A percentile compares a stretch with the other conserved stretches of the same genome.
These are phyloP conservation scores for Phaffomyces thermotolerans DNA, from an alignment of 805 yeast genomes.

Conservation along the genomic window DNA sequence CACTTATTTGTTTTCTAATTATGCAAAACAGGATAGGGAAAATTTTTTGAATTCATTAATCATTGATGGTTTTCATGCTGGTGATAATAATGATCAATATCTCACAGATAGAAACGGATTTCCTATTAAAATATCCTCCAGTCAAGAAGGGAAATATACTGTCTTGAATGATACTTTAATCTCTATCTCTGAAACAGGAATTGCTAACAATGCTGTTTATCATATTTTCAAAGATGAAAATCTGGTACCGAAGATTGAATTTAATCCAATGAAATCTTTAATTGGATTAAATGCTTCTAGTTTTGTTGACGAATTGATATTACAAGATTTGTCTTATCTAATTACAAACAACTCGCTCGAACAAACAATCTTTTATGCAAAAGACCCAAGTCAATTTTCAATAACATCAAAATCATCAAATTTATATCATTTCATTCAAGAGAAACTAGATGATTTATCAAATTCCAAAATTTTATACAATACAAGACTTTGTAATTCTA, in stretches of 20 bases:
- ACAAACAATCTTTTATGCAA: conserved; percentile 59
- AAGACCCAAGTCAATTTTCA: conserved; percentile 23
- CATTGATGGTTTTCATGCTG: conserved; percentile 39
- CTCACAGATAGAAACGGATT: conserved; percentile 24
- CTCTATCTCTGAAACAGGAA: conserved; percentile 29
- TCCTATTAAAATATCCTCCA: conserved; percentile 16
- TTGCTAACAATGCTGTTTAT: conserved; percentile 41
- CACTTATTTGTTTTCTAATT: conserved; percentile 31
- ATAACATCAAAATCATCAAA: conserved; percentile 29
- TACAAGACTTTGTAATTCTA: conserved; percentile 48
- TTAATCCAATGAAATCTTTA: conserved; percentile 51
- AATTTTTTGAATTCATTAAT: conserved; percentile 28
- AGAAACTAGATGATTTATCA: conserved; percentile 29
- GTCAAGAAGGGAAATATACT: conserved; percentile 28
- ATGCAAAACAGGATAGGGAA: conserved; percentile 26
- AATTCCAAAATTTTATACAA: conserved; percentile 30
- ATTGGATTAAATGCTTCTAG: conserved; percentile 51
- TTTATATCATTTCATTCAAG: conserved; percentile 60
- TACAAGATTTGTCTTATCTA: conserved; percentile 47
- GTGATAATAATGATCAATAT: conserved; percentile 21
- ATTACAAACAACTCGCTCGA: conserved; percentile 44
- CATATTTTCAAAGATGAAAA: conserved; percentile 37
- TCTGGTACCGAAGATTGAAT: conserved; percentile 23
- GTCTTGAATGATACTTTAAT: conserved; percentile 27
- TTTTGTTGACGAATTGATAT: conserved; percentile 63